These are phyloP conservation scores for Dioszegia aurantiaca DNA, from an alignment of 768 basidiomycete species.

Conservation along the genomic window DNA sequence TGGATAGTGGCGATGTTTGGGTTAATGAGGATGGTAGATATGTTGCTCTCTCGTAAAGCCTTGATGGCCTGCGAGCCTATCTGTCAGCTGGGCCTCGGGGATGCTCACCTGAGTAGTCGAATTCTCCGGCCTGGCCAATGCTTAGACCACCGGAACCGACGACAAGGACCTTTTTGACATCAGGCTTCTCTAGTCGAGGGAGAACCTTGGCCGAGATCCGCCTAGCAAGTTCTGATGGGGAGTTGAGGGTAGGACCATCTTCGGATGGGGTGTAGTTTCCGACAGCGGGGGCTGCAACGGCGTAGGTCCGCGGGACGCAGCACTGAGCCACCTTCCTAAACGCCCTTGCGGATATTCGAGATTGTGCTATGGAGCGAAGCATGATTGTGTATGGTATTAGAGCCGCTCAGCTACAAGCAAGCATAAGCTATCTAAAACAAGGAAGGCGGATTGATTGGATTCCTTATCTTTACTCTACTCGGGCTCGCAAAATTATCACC, in stretches of 20 bases:
- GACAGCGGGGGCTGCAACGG: constrained; percentile 54
- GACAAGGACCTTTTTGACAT: constrained; percentile 91
- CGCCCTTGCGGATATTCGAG: background rate
- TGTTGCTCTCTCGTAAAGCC: constrained; percentile 91
- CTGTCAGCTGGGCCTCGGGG: background rate
- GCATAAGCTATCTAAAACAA: too few species aligned
- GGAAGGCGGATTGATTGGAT: too few species aligned
- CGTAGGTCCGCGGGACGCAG: constrained; percentile 22
- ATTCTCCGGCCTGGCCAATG: constrained; percentile 98
- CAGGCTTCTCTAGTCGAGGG: constrained; percentile 82
- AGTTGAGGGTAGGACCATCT: constrained; percentile 62
- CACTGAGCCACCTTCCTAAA: background rate
- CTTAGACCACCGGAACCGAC: constrained; percentile 93
- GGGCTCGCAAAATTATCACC: too few species aligned
- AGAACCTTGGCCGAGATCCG: constrained; percentile 90
- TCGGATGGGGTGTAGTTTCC: constrained; percentile 46
- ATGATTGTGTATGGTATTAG: background rate
- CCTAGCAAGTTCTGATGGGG: constrained; percentile 90
- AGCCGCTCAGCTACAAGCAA: too few species aligned
- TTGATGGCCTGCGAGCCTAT: constrained; percentile 91
- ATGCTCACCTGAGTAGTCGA: constrained; percentile 81
- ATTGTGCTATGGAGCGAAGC: background rate
- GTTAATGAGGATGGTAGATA: constrained; percentile 91
- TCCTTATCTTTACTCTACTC: too few species aligned
- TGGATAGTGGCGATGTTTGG: constrained; percentile 99